Base-by-base conservation (phyloP, 2,329 filamentous ascomycete species). In the Beauveria brongniartii region DNA sequence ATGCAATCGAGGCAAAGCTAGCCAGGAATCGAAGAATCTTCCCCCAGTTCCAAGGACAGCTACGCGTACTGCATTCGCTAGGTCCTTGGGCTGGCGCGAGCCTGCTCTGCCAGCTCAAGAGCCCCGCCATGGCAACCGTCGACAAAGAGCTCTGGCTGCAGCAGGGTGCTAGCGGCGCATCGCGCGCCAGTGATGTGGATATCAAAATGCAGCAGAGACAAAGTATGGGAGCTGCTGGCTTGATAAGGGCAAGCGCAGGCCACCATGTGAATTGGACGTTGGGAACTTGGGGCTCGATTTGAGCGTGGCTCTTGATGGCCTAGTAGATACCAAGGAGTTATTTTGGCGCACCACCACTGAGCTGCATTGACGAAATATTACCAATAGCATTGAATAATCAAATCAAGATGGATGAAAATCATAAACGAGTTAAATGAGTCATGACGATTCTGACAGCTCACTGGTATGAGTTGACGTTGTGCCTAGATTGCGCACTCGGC, bases 41-140 rank as follows among this genome's bases (percentile, higher is more conserved):
- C 74, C 66, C 75, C 67, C 66, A 75, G 66, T 69, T 84, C 1
- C 81, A 83, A 44, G 88, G 88, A 2, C 74, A 78, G 30, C 75
- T 92, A 44, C 80, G 89, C 28, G 86, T 82, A 2, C 75, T 91
- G 2, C 85, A 90, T 63, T 86, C 86, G 1, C 73, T 92, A 1
- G 90, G 90, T 0, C 77, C 89, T 2, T 93, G 89, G 89, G 82
- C 83, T 22, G 90, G 90, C 12, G 89, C 85, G 3, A 91, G 88
- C 69, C 69, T 93, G 59, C 75, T 89, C 20, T 82, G 86, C 3
- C 84, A 87, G 65, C 76, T 92, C 62, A 87, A 87, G 61, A 78
- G 91, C 4, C 82, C 84, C 41, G 85, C 88, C 2, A 80, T 90
- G 57, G 86, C 87, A 2, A 82, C 86, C 34, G 77, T 92, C 22